Conservation (phyloP, 2,329 filamentous ascomycete genomes). For the Aspergillus pseudoviridinutans region DNA sequence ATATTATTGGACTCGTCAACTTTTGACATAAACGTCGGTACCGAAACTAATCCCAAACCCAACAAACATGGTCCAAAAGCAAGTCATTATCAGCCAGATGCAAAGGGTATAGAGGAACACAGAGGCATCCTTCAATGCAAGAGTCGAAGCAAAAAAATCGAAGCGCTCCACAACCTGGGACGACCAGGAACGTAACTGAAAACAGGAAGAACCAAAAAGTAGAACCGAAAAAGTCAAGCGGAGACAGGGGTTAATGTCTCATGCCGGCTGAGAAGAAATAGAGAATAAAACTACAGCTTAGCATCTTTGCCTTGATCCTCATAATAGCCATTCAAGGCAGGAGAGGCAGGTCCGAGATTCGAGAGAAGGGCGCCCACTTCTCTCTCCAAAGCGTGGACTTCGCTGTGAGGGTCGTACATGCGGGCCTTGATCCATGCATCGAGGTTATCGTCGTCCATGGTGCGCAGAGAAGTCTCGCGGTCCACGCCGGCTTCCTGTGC, state of each 20-base stretch:
- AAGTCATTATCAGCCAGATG: constrained; percentile 10
- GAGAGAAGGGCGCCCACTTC: constrained; percentile 44
- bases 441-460: constrained; percentile 40
- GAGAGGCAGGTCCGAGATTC: constrained; percentile 24
- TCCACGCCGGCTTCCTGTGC: constrained; percentile 76
- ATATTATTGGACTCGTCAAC: neutral
- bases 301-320: constrained; percentile 30
- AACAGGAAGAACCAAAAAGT: neutral
- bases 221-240: neutral
- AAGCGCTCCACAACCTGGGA: constrained; percentile 9
- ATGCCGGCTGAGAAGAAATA: neutral
- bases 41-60: neutral
- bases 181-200: neutral
- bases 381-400: constrained; percentile 45
- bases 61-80: constrained; percentile 1
- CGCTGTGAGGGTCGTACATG: constrained; percentile 49
- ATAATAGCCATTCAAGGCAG: constrained; percentile 19
- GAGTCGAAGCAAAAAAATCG: constrained; percentile 2
- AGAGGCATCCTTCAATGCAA: constrained; percentile 15
- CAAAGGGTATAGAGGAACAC: constrained; percentile 20
- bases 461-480: constrained; percentile 42
- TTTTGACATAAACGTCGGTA: neutral
- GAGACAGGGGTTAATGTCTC: neutral
- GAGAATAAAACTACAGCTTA: constrained; percentile 27
- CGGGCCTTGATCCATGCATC: constrained; percentile 46